A percentile compares a stretch with the other conserved stretches of the same genome.
These are phyloP conservation scores for Rhizopus arrhizus DNA, from an alignment of 371 early-diverging fungal genomes.

Conservation along the genomic window DNA sequence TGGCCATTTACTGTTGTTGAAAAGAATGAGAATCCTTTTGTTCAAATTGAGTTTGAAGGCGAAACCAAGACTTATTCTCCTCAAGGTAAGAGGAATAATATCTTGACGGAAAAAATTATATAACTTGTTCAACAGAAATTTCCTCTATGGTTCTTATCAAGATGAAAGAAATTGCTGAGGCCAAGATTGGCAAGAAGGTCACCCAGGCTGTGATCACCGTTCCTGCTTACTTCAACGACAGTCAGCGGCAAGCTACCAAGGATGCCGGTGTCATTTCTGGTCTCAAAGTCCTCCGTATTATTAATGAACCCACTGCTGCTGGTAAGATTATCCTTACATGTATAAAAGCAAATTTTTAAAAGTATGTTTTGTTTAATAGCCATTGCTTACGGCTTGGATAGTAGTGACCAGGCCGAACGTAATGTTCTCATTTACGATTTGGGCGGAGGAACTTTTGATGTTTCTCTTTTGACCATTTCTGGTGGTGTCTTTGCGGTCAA, in stretches of 20 bases:
- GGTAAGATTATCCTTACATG: too few relatives aligned
- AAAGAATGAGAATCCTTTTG: conserved; percentile 70
- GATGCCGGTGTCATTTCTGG: too few relatives aligned
- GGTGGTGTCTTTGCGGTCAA: conserved; percentile 93
- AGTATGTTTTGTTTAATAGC: conserved; percentile 25
- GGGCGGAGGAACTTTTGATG: conserved; percentile 95
- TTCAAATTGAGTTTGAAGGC: conserved; percentile 35
- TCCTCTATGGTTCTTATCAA: too few relatives aligned
- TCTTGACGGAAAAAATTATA: conserved; percentile 26
- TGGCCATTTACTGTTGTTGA: conserved; percentile 86
- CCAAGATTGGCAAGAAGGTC: conserved; percentile 78
- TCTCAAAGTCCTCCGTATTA: too few relatives aligned
- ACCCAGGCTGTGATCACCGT: conserved; percentile 93
- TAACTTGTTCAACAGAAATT: conserved; percentile 29
- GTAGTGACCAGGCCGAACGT: conserved; percentile 55
- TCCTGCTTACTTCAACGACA: conserved; percentile 83
- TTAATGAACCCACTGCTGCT: too few relatives aligned
- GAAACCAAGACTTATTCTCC: neutral
- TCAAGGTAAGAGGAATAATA: conserved; percentile 18
- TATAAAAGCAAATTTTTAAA: too few relatives aligned
- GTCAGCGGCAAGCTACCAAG: conserved; percentile 11
- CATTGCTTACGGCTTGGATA: conserved; percentile 88
- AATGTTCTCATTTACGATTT: conserved; percentile 87
- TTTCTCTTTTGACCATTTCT: conserved; percentile 87
- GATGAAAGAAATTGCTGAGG: too few relatives aligned